Base-by-base conservation (phyloP, 164 flowering plant species). In the Vitis riparia region DNA sequence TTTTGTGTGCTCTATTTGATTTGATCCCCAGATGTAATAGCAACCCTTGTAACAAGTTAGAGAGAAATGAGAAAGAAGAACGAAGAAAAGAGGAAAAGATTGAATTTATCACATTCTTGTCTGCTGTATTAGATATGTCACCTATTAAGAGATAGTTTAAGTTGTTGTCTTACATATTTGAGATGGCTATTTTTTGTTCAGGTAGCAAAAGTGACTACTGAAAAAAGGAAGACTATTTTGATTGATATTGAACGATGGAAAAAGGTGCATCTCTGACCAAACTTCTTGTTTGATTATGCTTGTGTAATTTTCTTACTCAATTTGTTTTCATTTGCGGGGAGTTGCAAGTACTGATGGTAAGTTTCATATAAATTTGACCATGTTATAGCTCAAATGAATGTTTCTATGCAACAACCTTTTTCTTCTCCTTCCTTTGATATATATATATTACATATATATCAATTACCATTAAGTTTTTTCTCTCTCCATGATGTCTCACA, bases 321-420 rank as follows among this genome's bases (percentile, higher is more conserved):
- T 69, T 65, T 9, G 72, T 77, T 61, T 58, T 23, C 14, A 63
- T 74, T 74, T 84, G 82, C 97, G 92, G 98, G 98, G 98, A 49
- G 98, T 94, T 60, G 97, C 98, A 59, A 91, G 97, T 79, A 84
- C 85, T 72, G 98, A 92, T 84, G 97, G 97, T 92, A 81, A 79
- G 89, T 60, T 69, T 61, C 66, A 27, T 30, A 62, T 7, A 32
- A 32, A 16, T 17, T 44, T 19, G 13, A 30, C 65, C 17, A 17
- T 52, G 5, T 55, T 49, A 50, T 44, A 14, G 37, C 17, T 16
- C 55, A 16, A 32, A 44, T 56, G 9, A 23, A 17, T 14, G 13
- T 52, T 52, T 52, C 15, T 48, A 5, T 64, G 23, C 11, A 62
- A 2, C 44, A 32, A 44, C 23, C 17, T 19, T 47, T 5, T 19